Percentiles rank a stretch among this genome's conserved stretches.
Evolutionary conservation across 371 early-diverging fungal genomes (phyloP).

Genomic region (Mucor piriformis): DNA sequence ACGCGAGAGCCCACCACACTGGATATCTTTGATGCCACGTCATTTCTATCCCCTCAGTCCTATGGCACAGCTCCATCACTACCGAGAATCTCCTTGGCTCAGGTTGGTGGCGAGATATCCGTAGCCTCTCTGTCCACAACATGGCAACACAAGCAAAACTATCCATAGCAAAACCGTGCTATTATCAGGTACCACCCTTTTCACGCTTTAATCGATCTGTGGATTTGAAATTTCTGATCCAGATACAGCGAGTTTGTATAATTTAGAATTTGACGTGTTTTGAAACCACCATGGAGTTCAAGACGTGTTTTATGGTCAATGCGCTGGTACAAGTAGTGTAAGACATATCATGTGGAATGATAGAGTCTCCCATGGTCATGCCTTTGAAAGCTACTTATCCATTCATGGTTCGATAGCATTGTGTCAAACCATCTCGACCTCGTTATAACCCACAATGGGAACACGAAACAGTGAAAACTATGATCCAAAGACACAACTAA

Average conservation of each 20-base stretch:
- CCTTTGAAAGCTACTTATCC: conserved; percentile 49
- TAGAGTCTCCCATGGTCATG: conserved; percentile 46
- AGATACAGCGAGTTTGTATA: background rate
- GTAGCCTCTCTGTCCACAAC: conserved; percentile 11
- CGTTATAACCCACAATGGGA: conserved; percentile 54
- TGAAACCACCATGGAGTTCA: conserved; percentile 54
- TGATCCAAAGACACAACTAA: conserved; percentile 49
- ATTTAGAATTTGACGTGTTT: conserved; percentile 12
- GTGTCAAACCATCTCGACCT: conserved; percentile 35
- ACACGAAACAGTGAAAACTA: conserved; percentile 32
- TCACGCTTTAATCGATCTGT: conserved; percentile 26
- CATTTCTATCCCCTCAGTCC: conserved; percentile 78
- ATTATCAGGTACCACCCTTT: conserved; percentile 55
- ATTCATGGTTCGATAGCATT: conserved; percentile 29
- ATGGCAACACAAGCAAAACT: conserved; percentile 10
- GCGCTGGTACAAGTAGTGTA: conserved; percentile 38
- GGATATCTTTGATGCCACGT: conserved; percentile 77
- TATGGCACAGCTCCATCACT: conserved; percentile 67
- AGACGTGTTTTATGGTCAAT: conserved; percentile 47
- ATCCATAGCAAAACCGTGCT: conserved; percentile 42
- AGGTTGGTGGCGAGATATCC: conserved; percentile 72
- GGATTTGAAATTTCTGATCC: conserved; percentile 39
- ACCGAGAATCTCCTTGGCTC: conserved; percentile 49
- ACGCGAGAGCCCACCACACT: conserved; percentile 8
- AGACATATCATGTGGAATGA: conserved; percentile 62